Conservation (phyloP, 2,329 filamentous ascomycete species). For the Lasiodiplodia hormozganensis region DNA sequence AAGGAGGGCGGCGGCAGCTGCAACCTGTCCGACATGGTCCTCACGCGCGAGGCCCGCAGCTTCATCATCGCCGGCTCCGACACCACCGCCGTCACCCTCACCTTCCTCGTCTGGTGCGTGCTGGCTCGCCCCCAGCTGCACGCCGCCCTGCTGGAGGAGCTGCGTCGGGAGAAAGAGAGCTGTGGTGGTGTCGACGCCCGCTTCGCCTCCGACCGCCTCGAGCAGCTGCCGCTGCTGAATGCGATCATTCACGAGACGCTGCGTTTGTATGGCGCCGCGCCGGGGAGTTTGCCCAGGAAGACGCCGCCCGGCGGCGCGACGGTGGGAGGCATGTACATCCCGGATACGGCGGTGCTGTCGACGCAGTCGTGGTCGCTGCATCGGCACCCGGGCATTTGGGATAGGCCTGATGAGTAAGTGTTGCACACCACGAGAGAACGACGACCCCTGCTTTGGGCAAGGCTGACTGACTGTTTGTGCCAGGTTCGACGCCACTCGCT, state of each 20-base stretch:
- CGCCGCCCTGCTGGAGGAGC: conserved; percentile 17
- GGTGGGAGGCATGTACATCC: conserved; percentile 46
- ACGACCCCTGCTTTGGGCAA: too few species aligned
- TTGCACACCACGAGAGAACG: neutral
- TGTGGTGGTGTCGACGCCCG: conserved; percentile 32
- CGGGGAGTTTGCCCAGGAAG: conserved; percentile 43
- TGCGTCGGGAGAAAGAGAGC: conserved; percentile 36
- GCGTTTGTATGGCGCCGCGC: conserved; percentile 46
- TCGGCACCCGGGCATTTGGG: conserved; percentile 36
- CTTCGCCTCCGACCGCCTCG: conserved; percentile 38
- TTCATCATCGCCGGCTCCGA: conserved; percentile 46
- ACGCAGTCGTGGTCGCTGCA: conserved; percentile 50
- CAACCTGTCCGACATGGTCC: conserved; percentile 41
- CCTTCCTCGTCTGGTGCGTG: conserved; percentile 45
- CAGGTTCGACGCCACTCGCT: conserved; percentile 45
- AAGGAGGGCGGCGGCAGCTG: conserved; percentile 37
- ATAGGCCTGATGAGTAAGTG: conserved; percentile 1
- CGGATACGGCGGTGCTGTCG: conserved; percentile 43
- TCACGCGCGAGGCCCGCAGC: conserved; percentile 36
- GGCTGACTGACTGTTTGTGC: neutral
- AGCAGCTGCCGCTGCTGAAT: conserved; percentile 42
- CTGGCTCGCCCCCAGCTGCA: conserved; percentile 32
- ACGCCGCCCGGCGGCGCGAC: conserved; percentile 44
- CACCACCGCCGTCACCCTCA: conserved; percentile 43
- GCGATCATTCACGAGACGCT: conserved; percentile 48